A percentile compares a stretch with the other conserved stretches of the same genome.
Evolutionary conservation across 768 basidiomycete genomes (phyloP).

Genomic region (Erythrobasidium yunnanense): DNA sequence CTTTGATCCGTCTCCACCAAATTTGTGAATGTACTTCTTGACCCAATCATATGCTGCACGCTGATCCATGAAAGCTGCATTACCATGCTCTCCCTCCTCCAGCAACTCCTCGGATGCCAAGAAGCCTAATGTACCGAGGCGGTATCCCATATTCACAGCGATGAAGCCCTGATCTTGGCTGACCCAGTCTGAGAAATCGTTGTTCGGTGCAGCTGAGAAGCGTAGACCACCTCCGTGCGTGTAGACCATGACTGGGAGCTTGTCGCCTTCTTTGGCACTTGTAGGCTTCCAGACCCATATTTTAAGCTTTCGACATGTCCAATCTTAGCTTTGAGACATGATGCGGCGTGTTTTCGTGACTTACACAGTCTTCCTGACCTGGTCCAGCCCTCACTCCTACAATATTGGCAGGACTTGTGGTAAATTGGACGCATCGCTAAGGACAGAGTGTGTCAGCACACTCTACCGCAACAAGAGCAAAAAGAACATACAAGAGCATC

Average conservation of each 20-base stretch:
- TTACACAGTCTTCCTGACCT: conserved; percentile 15
- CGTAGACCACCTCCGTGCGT: conserved; percentile 18
- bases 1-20: conserved; percentile 8
- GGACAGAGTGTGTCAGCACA: not conserved
- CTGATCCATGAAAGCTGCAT: conserved; percentile 20
- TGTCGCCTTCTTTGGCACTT: conserved; percentile 10
- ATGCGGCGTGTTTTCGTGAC: not conserved
- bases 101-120: conserved; percentile 6
- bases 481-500: not conserved
- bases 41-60: conserved; percentile 4
- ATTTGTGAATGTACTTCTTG: conserved; percentile 16
- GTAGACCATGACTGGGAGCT: conserved; percentile 17
- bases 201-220: conserved; percentile 15
- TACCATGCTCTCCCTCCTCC: conserved; percentile 9
- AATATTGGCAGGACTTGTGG: conserved; percentile 4
- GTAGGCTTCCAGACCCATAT: conserved; percentile 19
- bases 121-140: conserved; percentile 16
- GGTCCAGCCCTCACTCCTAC: conserved; percentile 8
- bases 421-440: conserved; percentile 21
- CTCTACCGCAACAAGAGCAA: not conserved
- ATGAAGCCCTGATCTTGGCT: conserved; percentile 14
- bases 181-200: conserved; percentile 23
- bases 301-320: not conserved
- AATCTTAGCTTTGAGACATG: not conserved
- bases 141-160: conserved; percentile 18